A percentile compares a stretch with the other conserved stretches of the same genome.
Evolutionary conservation across 2,329 filamentous ascomycete species (phyloP).

Genomic region (Xylariaceae sp.): DNA sequence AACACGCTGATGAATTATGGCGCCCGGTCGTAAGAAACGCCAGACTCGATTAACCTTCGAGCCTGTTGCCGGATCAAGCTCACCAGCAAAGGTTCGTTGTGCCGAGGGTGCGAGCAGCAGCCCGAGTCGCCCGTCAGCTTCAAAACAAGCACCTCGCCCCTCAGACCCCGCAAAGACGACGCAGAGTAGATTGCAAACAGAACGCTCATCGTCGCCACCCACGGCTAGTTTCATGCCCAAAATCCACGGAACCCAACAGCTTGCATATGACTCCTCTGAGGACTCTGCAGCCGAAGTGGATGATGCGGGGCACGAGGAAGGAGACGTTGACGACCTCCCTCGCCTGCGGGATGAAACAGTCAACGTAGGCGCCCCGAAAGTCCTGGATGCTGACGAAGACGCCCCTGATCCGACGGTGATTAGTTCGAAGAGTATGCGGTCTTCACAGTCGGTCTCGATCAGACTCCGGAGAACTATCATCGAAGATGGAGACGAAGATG

Average conservation of each 20-base stretch:
- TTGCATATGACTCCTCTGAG: slow-evolving; percentile 28
- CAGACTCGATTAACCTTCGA: slow-evolving; percentile 39
- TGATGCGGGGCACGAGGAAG: slow-evolving; percentile 25
- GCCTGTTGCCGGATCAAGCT: slow-evolving; percentile 24
- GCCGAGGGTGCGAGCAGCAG: slow-evolving; percentile 23
- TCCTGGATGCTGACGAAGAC: slow-evolving; percentile 10
- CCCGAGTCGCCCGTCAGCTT: slow-evolving; percentile 12
- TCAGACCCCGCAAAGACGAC: slow-evolving; percentile 5
- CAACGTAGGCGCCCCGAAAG: neutral
- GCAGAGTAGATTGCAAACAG: slow-evolving; percentile 19
- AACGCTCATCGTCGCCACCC: slow-evolving; percentile 5
- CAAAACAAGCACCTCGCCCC: slow-evolving; percentile 3
- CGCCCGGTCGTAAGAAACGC: slow-evolving; percentile 24
- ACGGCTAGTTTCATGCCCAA: slow-evolving; percentile 35
- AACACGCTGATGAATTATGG: slow-evolving; percentile 20
- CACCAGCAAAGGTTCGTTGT: slow-evolving; percentile 35
- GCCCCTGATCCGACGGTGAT: slow-evolving; percentile 2
- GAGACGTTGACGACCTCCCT: slow-evolving; percentile 25
- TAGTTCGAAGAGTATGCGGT: slow-evolving; percentile 17
- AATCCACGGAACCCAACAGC: slow-evolving; percentile 10
- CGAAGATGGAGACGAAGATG: slow-evolving; percentile 28
- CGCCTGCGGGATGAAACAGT: slow-evolving; percentile 14
- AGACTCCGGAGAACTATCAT: slow-evolving; percentile 31
- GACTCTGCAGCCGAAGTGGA: slow-evolving; percentile 30
- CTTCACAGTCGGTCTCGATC: slow-evolving; percentile 37